Conservation (phyloP, 768 basidiomycete species). For the Pisolithus tinctorius region DNA sequence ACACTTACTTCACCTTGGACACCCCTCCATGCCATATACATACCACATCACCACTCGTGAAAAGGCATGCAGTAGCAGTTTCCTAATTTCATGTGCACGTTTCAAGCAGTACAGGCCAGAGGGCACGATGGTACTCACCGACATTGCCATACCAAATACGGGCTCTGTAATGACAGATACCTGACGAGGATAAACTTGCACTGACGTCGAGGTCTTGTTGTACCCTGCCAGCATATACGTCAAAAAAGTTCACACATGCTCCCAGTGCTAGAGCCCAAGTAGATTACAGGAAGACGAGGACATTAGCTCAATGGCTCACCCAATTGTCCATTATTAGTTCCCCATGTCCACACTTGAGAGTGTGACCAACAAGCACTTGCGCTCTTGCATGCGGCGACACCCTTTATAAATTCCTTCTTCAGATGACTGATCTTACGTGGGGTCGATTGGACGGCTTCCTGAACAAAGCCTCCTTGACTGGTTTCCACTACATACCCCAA, state of each 20-base stretch:
- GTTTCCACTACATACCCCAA: slow-evolving; percentile 80
- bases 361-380: slow-evolving; percentile 88
- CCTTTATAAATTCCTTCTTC: slow-evolving; percentile 71
- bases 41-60: slow-evolving; percentile 74
- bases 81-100: slow-evolving; percentile 46
- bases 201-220: slow-evolving; percentile 63
- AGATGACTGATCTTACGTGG: slow-evolving; percentile 75
- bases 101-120: neutral
- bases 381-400: slow-evolving; percentile 81
- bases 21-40: slow-evolving; percentile 74
- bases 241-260: neutral
- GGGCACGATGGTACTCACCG: slow-evolving; percentile 38
- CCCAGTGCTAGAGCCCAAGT: neutral
- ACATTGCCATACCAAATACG: slow-evolving; percentile 67
- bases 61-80: slow-evolving; percentile 72
- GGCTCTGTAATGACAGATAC: slow-evolving; percentile 72
- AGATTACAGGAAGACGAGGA: too few relatives aligned
- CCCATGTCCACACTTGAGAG: slow-evolving; percentile 78
- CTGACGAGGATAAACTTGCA: slow-evolving; percentile 72
- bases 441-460: slow-evolving; percentile 69
- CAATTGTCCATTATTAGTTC: slow-evolving; percentile 87
- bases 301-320: slow-evolving; percentile 36
- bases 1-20: slow-evolving; percentile 63
- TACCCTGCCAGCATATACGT: slow-evolving; percentile 46
- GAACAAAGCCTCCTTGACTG: slow-evolving; percentile 36